phyloP scores from a whole-genome alignment of 495 filamentous ascomycete species.

The Lasiosphaeria ovina region DNA sequence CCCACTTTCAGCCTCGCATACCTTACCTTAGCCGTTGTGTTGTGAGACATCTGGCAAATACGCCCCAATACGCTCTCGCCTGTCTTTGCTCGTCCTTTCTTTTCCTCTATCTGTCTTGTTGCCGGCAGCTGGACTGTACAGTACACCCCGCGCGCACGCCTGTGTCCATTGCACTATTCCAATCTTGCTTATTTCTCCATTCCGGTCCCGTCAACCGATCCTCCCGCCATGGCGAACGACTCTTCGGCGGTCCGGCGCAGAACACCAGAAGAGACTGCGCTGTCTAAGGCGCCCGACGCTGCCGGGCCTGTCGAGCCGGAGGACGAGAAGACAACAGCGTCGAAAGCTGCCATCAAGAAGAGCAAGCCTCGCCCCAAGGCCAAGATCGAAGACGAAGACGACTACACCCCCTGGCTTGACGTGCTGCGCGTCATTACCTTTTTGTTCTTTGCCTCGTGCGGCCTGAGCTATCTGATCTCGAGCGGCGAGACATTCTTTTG shows the following conservation, averaged over 20 bases:
- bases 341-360: slow-evolving; percentile 8
- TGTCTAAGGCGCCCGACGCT: background rate
- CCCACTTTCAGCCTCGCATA: slow-evolving; percentile 18
- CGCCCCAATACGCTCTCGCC: background rate
- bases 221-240: background rate
- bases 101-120: slow-evolving; percentile 2
- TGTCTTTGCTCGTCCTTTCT: slow-evolving; percentile 1
- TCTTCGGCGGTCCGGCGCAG: background rate
- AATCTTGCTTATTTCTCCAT: background rate
- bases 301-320: background rate
- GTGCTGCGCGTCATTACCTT: slow-evolving; percentile 70
- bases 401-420: slow-evolving; percentile 58
- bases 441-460: slow-evolving; percentile 63
- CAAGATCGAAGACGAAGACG: slow-evolving; percentile 40
- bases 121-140: background rate
- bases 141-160: background rate
- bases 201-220: background rate
- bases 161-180: background rate
- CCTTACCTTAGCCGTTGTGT: slow-evolving; percentile 7
- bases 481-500: slow-evolving; percentile 60
- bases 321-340: slow-evolving; percentile 8
- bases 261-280: background rate
- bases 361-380: slow-evolving; percentile 22
- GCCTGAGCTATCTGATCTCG: slow-evolving; percentile 79
- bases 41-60: slow-evolving; percentile 1